A percentile compares a stretch with the other conserved stretches of the same genome.
Evolutionary conservation across 345 rosid species (phyloP).

Genomic region (Acer yangbiense): DNA sequence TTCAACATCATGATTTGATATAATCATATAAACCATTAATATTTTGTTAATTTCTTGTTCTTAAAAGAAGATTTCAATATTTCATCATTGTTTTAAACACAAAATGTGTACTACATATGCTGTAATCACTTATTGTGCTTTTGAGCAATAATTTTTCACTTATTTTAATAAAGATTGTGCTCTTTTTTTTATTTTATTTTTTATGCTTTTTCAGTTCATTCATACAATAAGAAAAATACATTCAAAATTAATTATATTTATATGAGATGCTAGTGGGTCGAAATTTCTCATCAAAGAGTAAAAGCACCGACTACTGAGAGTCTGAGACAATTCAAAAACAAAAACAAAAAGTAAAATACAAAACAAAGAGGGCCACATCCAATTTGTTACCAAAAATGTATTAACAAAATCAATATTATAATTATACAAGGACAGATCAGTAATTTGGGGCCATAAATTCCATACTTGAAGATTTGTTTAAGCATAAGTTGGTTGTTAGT

Average conservation of each 20-base stretch:
- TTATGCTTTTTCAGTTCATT: neutral
- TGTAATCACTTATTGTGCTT: neutral
- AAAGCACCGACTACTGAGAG: too few species aligned
- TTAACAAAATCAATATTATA: too few species aligned
- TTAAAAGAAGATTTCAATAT: neutral
- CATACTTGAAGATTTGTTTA: neutral
- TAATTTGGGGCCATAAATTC: neutral
- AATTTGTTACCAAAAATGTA: too few species aligned
- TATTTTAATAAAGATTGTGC: neutral
- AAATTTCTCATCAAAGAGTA: too few species aligned
- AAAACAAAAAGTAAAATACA: too few species aligned
- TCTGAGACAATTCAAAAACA: too few species aligned
- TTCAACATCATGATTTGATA: neutral
- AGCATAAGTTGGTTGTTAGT: conserved; percentile 10
- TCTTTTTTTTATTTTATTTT: too few species aligned
- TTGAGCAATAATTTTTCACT: neutral
- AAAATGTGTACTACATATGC: too few species aligned
- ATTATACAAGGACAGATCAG: neutral
- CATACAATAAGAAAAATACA: neutral
- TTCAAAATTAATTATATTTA: neutral
- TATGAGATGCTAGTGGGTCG: too few species aligned
- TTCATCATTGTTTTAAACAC: too few species aligned
- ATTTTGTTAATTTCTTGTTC: neutral
- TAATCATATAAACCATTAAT: neutral
- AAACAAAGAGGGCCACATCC: too few species aligned